Percentiles rank a stretch among this genome's conserved stretches.
Conservation (phyloP, 495 filamentous ascomycete genomes). For the Acidiella bohemica region DNA sequence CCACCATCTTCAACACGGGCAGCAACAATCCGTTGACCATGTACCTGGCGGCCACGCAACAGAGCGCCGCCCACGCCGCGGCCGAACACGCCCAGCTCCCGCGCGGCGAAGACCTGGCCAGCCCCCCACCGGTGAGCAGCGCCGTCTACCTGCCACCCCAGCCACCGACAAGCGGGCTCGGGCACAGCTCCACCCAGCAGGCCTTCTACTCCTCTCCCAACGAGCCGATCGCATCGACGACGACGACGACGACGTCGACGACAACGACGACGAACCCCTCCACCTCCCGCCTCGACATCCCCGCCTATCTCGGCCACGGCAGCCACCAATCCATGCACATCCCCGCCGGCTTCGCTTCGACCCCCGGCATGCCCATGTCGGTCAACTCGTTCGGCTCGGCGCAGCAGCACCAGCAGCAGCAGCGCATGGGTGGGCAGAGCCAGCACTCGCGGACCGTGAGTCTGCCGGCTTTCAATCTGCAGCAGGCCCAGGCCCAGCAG, state of each 20-base stretch:
- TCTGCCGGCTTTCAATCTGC: constrained; percentile 15
- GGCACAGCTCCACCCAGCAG: constrained; percentile 24
- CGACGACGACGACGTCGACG: constrained; percentile 3
- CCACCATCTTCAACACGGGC: constrained; percentile 62
- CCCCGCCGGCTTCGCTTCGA: constrained; percentile 28
- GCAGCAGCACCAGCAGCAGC: constrained; percentile 1
- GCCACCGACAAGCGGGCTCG: constrained; percentile 39
- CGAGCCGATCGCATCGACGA: constrained; percentile 19
- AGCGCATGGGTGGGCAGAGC: too few relatives aligned
- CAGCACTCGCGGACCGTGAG: constrained; percentile 11
- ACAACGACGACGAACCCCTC: not conserved
- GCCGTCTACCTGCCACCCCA: constrained; percentile 31
- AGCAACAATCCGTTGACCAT: constrained; percentile 81
- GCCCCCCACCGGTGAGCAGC: constrained; percentile 16
- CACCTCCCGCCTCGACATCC: constrained; percentile 8
- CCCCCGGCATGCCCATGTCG: not conserved
- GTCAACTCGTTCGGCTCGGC: constrained; percentile 1
- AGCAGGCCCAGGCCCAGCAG: constrained; percentile 11
- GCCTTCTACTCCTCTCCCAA: constrained; percentile 30
- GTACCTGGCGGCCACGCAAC: constrained; percentile 47
- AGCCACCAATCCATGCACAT: constrained; percentile 48
- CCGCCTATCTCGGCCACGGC: constrained; percentile 31
- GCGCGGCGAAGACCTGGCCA: constrained; percentile 1
- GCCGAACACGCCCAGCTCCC: constrained; percentile 33
- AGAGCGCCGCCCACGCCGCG: constrained; percentile 41